Evolutionary conservation across 306 rosid genomes (phyloP).

Genomic region (Alnus rubra): DNA sequence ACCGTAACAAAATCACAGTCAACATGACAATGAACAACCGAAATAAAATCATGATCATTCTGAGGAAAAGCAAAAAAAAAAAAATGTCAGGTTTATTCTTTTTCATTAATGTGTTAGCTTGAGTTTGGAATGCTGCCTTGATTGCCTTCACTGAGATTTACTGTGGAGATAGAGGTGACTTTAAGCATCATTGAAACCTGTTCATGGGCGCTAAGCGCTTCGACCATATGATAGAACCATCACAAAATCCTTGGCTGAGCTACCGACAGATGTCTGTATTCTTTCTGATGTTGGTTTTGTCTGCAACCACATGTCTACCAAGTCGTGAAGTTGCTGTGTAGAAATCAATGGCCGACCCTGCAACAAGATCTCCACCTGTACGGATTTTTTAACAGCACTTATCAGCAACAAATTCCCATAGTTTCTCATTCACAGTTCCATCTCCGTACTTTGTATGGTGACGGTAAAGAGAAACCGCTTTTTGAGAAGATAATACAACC

Average conservation of each 20-base stretch:
- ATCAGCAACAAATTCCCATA: background rate
- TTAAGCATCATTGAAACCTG: background rate
- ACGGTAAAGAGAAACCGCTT: background rate
- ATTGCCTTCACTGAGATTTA: background rate
- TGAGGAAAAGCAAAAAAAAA: too few species aligned
- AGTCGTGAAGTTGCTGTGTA: constrained; percentile 40
- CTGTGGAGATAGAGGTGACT: background rate
- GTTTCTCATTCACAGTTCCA: background rate
- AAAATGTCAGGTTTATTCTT: too few species aligned
- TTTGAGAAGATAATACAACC: background rate
- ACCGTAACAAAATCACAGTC: too few species aligned
- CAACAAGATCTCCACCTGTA: constrained; percentile 61
- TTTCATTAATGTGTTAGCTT: too few species aligned
- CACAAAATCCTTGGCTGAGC: constrained; percentile 62
- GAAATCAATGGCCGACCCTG: constrained; percentile 45
- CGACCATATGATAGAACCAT: constrained; percentile 59
- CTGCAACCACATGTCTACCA: constrained; percentile 51
- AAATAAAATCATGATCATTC: too few species aligned
- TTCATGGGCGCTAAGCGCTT: constrained; percentile 21
- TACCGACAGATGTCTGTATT: constrained; percentile 41
- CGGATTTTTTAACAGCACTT: background rate
- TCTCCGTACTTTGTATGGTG: background rate
- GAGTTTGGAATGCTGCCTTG: background rate
- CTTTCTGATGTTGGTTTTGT: constrained; percentile 31
- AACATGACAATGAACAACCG: too few species aligned